A percentile compares a stretch with the other conserved stretches of the same genome.
Evolutionary conservation across 805 yeast species (phyloP).

Genomic region (Yarrowia deformans): DNA sequence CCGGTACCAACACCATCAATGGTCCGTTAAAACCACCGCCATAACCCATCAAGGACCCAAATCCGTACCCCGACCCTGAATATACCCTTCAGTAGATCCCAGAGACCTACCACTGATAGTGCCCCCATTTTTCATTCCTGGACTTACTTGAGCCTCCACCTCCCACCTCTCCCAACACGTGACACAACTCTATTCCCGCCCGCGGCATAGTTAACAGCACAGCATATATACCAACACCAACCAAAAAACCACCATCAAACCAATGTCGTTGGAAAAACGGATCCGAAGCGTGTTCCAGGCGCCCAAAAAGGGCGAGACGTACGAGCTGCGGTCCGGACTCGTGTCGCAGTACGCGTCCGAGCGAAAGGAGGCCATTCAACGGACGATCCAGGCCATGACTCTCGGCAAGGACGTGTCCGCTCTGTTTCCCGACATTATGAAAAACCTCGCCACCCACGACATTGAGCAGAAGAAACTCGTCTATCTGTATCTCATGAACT

Average conservation of each 20-base stretch:
- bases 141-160: too few relatives aligned
- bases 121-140: too few relatives aligned
- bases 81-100: not conserved
- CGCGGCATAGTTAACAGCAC: conserved; percentile 24
- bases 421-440: conserved; percentile 92
- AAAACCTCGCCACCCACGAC: conserved; percentile 96
- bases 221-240: not conserved
- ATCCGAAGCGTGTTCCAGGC: conserved; percentile 64
- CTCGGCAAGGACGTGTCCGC: conserved; percentile 95
- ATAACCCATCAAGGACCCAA: not conserved
- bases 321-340: conserved; percentile 85
- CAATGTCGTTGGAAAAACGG: conserved; percentile 44
- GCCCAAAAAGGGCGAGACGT: conserved; percentile 74
- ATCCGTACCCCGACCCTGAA: not conserved
- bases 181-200: conserved; percentile 9
- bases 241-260: conserved; percentile 2
- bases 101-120: too few relatives aligned
- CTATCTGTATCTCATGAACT: conserved; percentile 93
- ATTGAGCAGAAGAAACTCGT: conserved; percentile 96
- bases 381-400: conserved; percentile 98
- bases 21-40: not conserved
- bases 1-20: not conserved
- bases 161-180: conserved; percentile 12
- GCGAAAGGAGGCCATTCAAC: conserved; percentile 93
- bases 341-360: conserved; percentile 95